phyloP scores from a whole-genome alignment of 2,329 filamentous ascomycete genomes.

The Fusarium multiceps region DNA sequence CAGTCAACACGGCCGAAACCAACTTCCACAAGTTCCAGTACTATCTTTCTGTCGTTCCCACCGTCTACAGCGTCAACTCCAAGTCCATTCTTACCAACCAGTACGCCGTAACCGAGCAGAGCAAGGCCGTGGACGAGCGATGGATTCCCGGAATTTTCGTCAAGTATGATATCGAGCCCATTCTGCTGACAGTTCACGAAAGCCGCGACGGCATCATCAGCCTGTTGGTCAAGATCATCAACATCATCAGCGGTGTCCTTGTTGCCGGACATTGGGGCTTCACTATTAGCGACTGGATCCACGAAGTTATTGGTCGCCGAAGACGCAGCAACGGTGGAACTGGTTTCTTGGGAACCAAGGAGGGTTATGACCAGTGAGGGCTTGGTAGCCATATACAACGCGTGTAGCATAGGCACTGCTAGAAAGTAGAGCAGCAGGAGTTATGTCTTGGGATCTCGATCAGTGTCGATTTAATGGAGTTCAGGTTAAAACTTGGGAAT shows the following conservation, averaged over 20 bases:
- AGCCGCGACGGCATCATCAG: slow-evolving; percentile 78
- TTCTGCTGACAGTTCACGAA: slow-evolving; percentile 87
- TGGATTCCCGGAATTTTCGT: slow-evolving; percentile 91
- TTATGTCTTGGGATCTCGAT: slow-evolving; percentile 30
- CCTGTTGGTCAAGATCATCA: slow-evolving; percentile 85
- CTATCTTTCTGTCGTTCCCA: slow-evolving; percentile 94
- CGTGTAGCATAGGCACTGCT: slow-evolving; percentile 21
- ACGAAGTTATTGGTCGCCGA: slow-evolving; percentile 64
- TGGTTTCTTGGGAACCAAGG: slow-evolving; percentile 64
- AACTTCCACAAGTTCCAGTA: slow-evolving; percentile 99
- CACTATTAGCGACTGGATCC: slow-evolving; percentile 81
- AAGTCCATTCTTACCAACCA: slow-evolving; percentile 91
- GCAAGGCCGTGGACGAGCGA: slow-evolving; percentile 74
- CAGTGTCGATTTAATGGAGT: slow-evolving; percentile 36
- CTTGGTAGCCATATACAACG: background rate
- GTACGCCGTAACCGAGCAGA: slow-evolving; percentile 95
- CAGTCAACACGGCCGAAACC: slow-evolving; percentile 76
- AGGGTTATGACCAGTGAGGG: slow-evolving; percentile 46
- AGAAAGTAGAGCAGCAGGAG: slow-evolving; percentile 33
- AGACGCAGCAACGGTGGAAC: slow-evolving; percentile 58
- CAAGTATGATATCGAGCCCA: slow-evolving; percentile 99
- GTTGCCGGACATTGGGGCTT: slow-evolving; percentile 96
- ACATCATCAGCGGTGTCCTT: slow-evolving; percentile 89
- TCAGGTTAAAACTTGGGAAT: slow-evolving; percentile 41
- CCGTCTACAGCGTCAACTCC: slow-evolving; percentile 80